Evolutionary conservation across 192 early-diverging fungal genomes (phyloP).

Genomic region (Gorgonomyces haynaldii): DNA sequence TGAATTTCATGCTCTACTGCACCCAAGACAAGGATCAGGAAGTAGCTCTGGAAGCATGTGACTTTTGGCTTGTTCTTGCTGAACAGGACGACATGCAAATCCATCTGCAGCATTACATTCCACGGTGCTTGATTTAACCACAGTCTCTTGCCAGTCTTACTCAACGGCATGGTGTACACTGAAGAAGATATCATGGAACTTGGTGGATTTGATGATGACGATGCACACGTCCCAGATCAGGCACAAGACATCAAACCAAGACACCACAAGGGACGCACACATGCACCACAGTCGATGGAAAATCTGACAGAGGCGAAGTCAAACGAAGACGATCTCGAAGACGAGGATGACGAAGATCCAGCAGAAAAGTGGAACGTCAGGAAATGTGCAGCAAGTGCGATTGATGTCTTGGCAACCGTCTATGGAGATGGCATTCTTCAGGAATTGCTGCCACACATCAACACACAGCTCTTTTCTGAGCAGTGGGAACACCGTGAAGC

Average conservation of each 20-base stretch:
- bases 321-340: slow-evolving; percentile 65
- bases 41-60: slow-evolving; percentile 95
- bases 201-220: slow-evolving; percentile 64
- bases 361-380: slow-evolving; percentile 96
- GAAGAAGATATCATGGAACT: slow-evolving; percentile 74
- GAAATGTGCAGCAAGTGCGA: slow-evolving; percentile 93
- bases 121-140: slow-evolving; percentile 18
- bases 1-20: slow-evolving; percentile 91
- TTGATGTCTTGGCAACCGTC: slow-evolving; percentile 86
- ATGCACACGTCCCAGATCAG: slow-evolving; percentile 75
- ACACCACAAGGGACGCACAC: slow-evolving; percentile 72
- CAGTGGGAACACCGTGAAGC: slow-evolving; percentile 92
- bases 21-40: slow-evolving; percentile 76
- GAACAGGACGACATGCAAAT: slow-evolving; percentile 76
- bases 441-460: slow-evolving; percentile 74
- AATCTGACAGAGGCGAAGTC: slow-evolving; percentile 4
- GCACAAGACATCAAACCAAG: slow-evolving; percentile 92
- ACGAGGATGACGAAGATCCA: slow-evolving; percentile 78
- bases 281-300: too few relatives aligned
- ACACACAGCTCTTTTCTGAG: slow-evolving; percentile 63
- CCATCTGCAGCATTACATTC: slow-evolving; percentile 34
- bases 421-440: slow-evolving; percentile 76
- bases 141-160: slow-evolving; percentile 75
- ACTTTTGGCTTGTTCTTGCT: slow-evolving; percentile 96
- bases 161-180: slow-evolving; percentile 93